Base-by-base conservation (phyloP, 371 early-diverging fungal genomes). In the Actinomucor elegans region DNA sequence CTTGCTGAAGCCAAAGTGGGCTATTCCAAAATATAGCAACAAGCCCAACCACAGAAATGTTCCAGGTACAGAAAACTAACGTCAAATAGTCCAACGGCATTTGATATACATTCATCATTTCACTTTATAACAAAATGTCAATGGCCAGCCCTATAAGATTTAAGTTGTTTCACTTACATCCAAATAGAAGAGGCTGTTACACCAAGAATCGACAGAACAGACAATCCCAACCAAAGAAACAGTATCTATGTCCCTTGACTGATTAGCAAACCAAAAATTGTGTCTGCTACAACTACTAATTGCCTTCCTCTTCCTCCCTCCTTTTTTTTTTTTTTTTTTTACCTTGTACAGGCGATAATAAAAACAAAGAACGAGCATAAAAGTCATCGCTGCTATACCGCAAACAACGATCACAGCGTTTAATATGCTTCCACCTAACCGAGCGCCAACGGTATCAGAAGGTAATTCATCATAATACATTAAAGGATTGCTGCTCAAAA, bases 1-100 rank as follows among this genome's bases (percentile, higher is more conserved):
- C 38, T 32, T 65, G 65, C 15, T 65, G 61, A 20, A 65, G n/a
- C 61, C 61, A 60, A 26, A 65, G 41, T 10, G 65, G 61, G 26
- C 57, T 56, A 7, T 57, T 33, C 59, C 60, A 59, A 28, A 65
- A 65, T 2, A 65, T 46, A 8, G 65, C 61, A 6, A 52, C 46
- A 3, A 61, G 26, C 6, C 60, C 65, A 17, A 56, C 61, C 33
- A 60, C 29, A 2, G 61, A 41, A 29, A 61, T 40, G 23, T 65
- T 65, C 57, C 61, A 65, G 17, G 45, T 48, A 35, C 55, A 55
- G 12, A 51, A 24, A 0, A 37, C 3, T 32, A 65, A 37, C 3
- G 61, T 65, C 1, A 59, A n/a, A 21, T 38, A 64, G 31, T 64
- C 64, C 15, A 64, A 29, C 10, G 64, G 56, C 20, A 50, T 8